A percentile compares a stretch with the other conserved stretches of the same genome.
These are phyloP conservation scores for Trichocladium antarcticum DNA, from an alignment of 495 filamentous ascomycete species.

Conservation along the genomic window DNA sequence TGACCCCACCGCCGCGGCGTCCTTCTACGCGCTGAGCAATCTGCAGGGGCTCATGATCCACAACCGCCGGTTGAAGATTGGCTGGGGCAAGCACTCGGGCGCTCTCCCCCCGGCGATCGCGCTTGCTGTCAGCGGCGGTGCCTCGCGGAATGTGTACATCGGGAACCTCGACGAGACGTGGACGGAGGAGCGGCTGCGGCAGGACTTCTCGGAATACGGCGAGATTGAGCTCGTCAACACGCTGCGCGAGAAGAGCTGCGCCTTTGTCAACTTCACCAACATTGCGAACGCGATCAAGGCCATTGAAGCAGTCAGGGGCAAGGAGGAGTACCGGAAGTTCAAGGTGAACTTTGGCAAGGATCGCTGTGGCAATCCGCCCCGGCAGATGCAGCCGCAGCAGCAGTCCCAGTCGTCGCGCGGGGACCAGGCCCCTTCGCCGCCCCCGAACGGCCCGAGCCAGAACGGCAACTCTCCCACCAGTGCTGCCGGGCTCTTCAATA, in stretches of 20 bases:
- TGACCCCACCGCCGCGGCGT: conserved; percentile 93
- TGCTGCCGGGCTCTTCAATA: conserved; percentile 59
- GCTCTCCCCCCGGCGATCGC: conserved; percentile 94
- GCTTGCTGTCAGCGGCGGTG: conserved; percentile 87
- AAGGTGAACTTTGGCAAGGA: conserved; percentile 99
- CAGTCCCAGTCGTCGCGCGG: conserved; percentile 32
- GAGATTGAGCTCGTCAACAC: conserved; percentile 98
- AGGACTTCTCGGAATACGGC: conserved; percentile 95
- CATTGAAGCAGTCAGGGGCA: conserved; percentile 86
- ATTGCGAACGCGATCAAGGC: conserved; percentile 99
- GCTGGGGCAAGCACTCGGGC: conserved; percentile 98
- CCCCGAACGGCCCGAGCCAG: conserved; percentile 43
- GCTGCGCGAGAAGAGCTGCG: conserved; percentile 95
- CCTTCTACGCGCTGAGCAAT: conserved; percentile 95
- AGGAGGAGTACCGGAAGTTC: conserved; percentile 94
- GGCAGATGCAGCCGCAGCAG: conserved; percentile 63
- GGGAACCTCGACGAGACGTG: conserved; percentile 95
- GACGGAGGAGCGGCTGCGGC: conserved; percentile 87
- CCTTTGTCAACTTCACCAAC: conserved; percentile 99
- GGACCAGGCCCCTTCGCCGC: conserved; percentile 59
- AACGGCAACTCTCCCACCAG: conserved; percentile 44
- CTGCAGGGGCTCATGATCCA: conserved; percentile 98
- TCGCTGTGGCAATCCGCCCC: conserved; percentile 88
- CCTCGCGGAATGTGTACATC: conserved; percentile 93
- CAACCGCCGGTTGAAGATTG: conserved; percentile 94